Evolutionary conservation across 345 rosid genomes (phyloP).

Genomic region (Passiflora organensis): DNA sequence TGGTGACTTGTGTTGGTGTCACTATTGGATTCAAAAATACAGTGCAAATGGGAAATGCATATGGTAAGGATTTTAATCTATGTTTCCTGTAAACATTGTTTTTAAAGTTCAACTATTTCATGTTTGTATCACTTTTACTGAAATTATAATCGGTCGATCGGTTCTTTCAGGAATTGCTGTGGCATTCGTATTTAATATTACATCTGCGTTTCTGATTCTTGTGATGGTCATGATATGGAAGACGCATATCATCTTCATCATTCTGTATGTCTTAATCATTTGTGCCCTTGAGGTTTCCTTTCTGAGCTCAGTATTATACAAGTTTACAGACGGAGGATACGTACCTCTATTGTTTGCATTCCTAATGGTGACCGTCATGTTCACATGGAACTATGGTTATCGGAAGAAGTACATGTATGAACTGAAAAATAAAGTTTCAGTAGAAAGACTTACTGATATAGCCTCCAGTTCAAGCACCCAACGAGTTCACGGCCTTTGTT

Average conservation of each 20-base stretch:
- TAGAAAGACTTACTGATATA: slow-evolving; percentile 18
- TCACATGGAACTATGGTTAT: slow-evolving; percentile 37
- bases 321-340: slow-evolving; percentile 43
- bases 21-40: slow-evolving; percentile 39
- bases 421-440: slow-evolving; percentile 37
- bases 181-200: background rate
- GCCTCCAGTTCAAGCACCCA: background rate
- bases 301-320: slow-evolving; percentile 44
- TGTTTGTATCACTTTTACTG: background rate
- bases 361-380: slow-evolving; percentile 30
- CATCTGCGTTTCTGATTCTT: background rate
- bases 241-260: background rate
- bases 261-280: background rate
- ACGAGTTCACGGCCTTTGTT: slow-evolving; percentile 33
- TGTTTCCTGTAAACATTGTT: background rate
- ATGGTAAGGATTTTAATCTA: slow-evolving; percentile 27
- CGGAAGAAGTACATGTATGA: slow-evolving; percentile 37
- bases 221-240: slow-evolving; percentile 2
- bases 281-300: slow-evolving; percentile 21
- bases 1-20: slow-evolving; percentile 37
- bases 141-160: no score
- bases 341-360: slow-evolving; percentile 38
- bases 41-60: slow-evolving; percentile 40
- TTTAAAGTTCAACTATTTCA: background rate
- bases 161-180: background rate